These are phyloP conservation scores for Andrographis paniculata DNA, from an alignment of 305 asterid species.

Conservation along the genomic window DNA sequence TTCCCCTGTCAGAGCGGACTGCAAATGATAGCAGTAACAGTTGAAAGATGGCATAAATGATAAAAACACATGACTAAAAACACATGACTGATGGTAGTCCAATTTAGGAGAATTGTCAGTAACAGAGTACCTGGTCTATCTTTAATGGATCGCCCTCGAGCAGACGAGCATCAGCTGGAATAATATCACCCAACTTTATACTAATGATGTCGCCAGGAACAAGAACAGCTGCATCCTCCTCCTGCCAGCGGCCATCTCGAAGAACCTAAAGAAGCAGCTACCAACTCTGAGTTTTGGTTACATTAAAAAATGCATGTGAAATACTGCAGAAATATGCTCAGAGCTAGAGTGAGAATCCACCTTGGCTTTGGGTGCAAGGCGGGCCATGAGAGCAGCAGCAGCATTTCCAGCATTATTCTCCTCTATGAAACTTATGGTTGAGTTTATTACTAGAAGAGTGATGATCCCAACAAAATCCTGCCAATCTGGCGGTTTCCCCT, in stretches of 20 bases:
- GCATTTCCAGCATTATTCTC: constrained; percentile 79
- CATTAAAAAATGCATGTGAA: not conserved
- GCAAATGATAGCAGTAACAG: constrained; percentile 23
- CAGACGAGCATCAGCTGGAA: constrained; percentile 75
- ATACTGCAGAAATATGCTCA: constrained; percentile 3
- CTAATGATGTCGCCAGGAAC: constrained; percentile 67
- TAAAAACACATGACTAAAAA: not conserved
- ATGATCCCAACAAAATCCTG: constrained; percentile 63
- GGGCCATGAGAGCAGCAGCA: constrained; percentile 73
- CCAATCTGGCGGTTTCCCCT: constrained; percentile 65
- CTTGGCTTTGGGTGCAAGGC: constrained; percentile 69
- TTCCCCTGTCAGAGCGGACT: constrained; percentile 87
- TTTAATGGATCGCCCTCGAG: constrained; percentile 67
- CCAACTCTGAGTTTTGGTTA: constrained; percentile 3
- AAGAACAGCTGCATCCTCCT: constrained; percentile 58
- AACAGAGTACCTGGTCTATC: constrained; percentile 48
- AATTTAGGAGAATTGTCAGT: constrained; percentile 14
- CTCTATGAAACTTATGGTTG: constrained; percentile 63
- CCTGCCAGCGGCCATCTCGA: constrained; percentile 59
- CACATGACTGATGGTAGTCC: constrained; percentile 2
- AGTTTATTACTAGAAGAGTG: constrained; percentile 48
- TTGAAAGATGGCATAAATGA: constrained; percentile 8
- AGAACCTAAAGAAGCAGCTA: constrained; percentile 33
- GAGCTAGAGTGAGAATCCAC: constrained; percentile 21
- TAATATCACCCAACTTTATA: constrained; percentile 57